phyloP scores from a whole-genome alignment of 768 basidiomycete species.

The Serendipita sp. region DNA sequence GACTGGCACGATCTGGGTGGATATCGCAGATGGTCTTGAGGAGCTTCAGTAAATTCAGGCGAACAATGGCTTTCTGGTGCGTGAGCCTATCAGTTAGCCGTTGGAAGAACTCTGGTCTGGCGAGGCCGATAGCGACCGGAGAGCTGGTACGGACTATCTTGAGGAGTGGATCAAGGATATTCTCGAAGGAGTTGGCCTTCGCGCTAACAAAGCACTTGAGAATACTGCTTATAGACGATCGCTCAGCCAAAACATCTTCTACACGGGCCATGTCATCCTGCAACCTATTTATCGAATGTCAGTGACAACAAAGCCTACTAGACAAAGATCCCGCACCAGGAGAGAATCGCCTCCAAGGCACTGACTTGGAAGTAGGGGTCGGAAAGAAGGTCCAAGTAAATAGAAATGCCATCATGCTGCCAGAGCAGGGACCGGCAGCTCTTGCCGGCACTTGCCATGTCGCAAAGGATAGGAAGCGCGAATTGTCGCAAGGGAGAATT shows the following conservation, averaged over 20 bases:
- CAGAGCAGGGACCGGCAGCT: conserved; percentile 77
- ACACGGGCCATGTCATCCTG: conserved; percentile 91
- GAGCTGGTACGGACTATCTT: conserved; percentile 79
- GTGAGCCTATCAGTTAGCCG: conserved; percentile 69
- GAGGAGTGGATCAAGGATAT: conserved; percentile 78
- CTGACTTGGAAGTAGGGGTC: conserved; percentile 89
- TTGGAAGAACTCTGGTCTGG: conserved; percentile 71
- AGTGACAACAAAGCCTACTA: background rate
- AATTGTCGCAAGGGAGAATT: conserved; percentile 93
- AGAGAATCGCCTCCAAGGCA: conserved; percentile 75
- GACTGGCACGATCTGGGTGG: conserved; percentile 66
- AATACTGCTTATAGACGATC: conserved; percentile 45
- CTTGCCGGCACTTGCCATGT: conserved; percentile 89
- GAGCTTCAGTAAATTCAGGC: conserved; percentile 77
- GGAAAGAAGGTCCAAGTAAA: conserved; percentile 63
- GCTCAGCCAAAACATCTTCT: conserved; percentile 70
- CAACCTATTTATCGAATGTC: conserved; percentile 36
- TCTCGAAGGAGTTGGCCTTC: conserved; percentile 84
- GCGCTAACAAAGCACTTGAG: conserved; percentile 68
- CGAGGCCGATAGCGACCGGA: conserved; percentile 54
- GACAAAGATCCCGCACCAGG: conserved; percentile 43
- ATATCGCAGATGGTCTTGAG: conserved; percentile 76
- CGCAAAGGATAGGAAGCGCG: conserved; percentile 90
- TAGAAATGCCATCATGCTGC: conserved; percentile 78
- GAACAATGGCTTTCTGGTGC: conserved; percentile 71